Evolutionary conservation across 257 asterid species (phyloP), one percentile per base, ranked within the genome.

Genomic region (Gardenia jasminoides): DNA sequence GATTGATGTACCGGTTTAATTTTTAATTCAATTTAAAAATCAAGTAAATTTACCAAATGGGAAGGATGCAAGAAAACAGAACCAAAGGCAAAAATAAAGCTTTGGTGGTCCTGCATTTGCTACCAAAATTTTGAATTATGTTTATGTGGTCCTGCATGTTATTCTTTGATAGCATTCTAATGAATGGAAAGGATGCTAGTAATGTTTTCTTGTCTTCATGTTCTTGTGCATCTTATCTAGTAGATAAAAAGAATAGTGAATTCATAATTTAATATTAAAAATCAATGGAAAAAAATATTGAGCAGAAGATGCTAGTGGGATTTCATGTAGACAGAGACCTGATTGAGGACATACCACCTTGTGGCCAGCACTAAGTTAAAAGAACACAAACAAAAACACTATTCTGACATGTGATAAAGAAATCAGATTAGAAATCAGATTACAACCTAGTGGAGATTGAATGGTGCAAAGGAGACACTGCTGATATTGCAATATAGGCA

Each of bases 61-160:
- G 44, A 30, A 15, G 30, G 39, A 65, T 65, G 10, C 70, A 10
- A 9, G 3, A 1, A 22, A 59, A 59, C 24, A 54, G 31, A 10
- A 33, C 26, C 9, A 56, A 74, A 74, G 24, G 13, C 41, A 10
- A 11, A 12, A n/a, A 56, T 3, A 46, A 33, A 47, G 69, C 20
- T 74, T 22, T 0, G 36, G 50, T 36, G 68, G 69, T 56, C 69
- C 52, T 58, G 13, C 12, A 56, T 36, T 58, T 41, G 28, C n/a
- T 41, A 48, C 56, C 70, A 59, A 36, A 66, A 67, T 52, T 72
- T 66, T 3, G 15, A 31, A 46, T 36, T 61, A 19, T 50, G 12
- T 66, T 70, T 70, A 16, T 11, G 78, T 76, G 83, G 83, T 79
- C 81, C 77, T 68, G 20, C 81, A 73, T 68, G 20, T 39, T 52